Evolutionary conservation across 257 asterid species (phyloP), one percentile per base, ranked within the genome.

Genomic region (Anisodus tanguticus): DNA sequence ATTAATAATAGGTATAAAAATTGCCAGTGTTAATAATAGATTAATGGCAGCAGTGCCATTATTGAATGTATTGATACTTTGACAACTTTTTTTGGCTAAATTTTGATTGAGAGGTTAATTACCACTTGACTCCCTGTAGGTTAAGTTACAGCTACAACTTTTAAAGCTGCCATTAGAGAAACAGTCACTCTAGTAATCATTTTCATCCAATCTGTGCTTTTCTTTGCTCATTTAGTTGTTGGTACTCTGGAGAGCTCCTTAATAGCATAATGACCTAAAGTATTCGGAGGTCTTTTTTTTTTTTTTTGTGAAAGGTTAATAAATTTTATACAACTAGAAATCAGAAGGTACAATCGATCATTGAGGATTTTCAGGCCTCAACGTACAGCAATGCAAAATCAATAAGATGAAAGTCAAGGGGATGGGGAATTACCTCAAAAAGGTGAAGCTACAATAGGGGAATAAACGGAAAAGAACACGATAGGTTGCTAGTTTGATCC

Each of bases 201-300:
- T 70, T 8, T 13, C 37, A 15, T 39, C 55, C 79, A 70, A 8
- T 43, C 55, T 41, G 79, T 17, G 55, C 22, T 70, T 41, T 69
- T 70, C 8, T 47, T 15, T 43, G 57, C 57, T 70, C 79, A 70
- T 70, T 41, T 70, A 41, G 9, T 41, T 41, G 57, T 43, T 70
- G 79, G 37, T 70, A 70, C 35, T 41, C 55, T 43, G 15, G 49
- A 68, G 77, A 68, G 77, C 77, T 69, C 57, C 57, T 43, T 70
- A 41, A 70, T 70, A 70, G 5, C 77, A 39, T 69, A 39, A 16
- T 39, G 53, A 12, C 53, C 77, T 69, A 39, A 69, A 69, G 53
- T 22, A 22, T 22, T 22, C 26, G 26, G 77, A 69, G 77, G 77
- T 39, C n/a, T n/a, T n/a, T n/a, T n/a, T n/a, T n/a, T n/a, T n/a